Percentiles rank a stretch among this genome's conserved stretches.
phyloP scores from a whole-genome alignment of 768 basidiomycete genomes.

The Sarcomyxa edulis region DNA sequence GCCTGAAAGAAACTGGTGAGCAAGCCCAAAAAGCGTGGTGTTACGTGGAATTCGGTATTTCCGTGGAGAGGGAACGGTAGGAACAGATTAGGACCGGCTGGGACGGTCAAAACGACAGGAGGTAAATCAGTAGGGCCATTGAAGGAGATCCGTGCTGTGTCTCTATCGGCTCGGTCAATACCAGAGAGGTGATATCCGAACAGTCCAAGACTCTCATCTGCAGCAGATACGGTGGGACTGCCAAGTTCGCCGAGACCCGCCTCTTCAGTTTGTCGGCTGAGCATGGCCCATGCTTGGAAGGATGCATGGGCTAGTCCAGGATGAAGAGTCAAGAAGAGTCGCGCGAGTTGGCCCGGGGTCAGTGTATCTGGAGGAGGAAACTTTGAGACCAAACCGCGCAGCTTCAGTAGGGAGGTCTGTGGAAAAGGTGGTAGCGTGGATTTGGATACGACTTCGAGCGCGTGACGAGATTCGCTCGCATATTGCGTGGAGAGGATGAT shows the following conservation, averaged over 20 bases:
- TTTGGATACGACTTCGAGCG: slow-evolving; percentile 48
- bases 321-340: slow-evolving; percentile 54
- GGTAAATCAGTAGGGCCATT: slow-evolving; percentile 19
- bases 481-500: slow-evolving; percentile 59
- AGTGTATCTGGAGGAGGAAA: slow-evolving; percentile 44
- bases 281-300: slow-evolving; percentile 58
- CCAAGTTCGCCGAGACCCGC: slow-evolving; percentile 49
- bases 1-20: slow-evolving; percentile 57
- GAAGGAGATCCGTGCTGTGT: slow-evolving; percentile 40
- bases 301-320: slow-evolving; percentile 51
- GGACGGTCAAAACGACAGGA: slow-evolving; percentile 31
- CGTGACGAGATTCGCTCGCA: slow-evolving; percentile 52
- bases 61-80: slow-evolving; percentile 39
- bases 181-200: slow-evolving; percentile 43
- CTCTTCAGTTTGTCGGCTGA: slow-evolving; percentile 50
- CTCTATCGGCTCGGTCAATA: slow-evolving; percentile 35
- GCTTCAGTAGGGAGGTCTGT: slow-evolving; percentile 55
- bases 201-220: slow-evolving; percentile 38
- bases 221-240: slow-evolving; percentile 36
- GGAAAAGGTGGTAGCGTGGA: slow-evolving; percentile 57
- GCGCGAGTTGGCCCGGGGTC: slow-evolving; percentile 43
- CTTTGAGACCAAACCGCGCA: slow-evolving; percentile 33
- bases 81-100: slow-evolving; percentile 43
- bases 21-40: slow-evolving; percentile 48
- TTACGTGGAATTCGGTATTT: slow-evolving; percentile 37